These are phyloP conservation scores for Thinopyrum elongatum DNA, from an alignment of 176 grass and related monocot genomes.

Conservation along the genomic window DNA sequence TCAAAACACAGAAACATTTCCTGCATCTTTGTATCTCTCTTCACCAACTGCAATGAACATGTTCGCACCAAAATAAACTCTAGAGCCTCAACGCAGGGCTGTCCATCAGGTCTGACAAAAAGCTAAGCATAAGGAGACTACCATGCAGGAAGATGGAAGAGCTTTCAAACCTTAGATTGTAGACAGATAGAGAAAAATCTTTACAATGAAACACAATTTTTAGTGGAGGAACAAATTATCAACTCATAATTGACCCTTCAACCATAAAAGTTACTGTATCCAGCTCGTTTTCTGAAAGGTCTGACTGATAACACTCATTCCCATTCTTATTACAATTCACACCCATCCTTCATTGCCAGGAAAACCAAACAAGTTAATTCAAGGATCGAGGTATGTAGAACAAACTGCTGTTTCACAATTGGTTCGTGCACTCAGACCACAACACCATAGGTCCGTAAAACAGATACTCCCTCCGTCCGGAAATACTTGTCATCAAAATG, in stretches of 20 bases:
- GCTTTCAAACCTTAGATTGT: not conserved
- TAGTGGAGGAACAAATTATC: not conserved
- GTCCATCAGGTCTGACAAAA: constrained; percentile 70
- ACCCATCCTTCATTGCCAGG: not conserved
- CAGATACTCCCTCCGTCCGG: no score
- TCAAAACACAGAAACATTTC: constrained; percentile 30
- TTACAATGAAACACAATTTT: not conserved
- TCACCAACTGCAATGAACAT: constrained; percentile 77
- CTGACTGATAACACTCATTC: not conserved
- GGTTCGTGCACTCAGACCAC: not conserved
- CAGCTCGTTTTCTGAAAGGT: not conserved
- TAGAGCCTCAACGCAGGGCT: constrained; percentile 58
- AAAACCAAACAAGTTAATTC: not conserved
- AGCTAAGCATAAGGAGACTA: not conserved
- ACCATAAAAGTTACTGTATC: not conserved
- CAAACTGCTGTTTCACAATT: not conserved
- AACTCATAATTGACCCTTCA: not conserved
- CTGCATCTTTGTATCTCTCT: constrained; percentile 92
- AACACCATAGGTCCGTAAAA: not conserved
- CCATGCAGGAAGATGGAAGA: not conserved
- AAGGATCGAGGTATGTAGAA: not conserved
- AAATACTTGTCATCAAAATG: no score
- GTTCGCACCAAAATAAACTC: constrained; percentile 73
- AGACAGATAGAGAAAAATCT: not conserved
- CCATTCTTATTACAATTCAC: not conserved